Evolutionary conservation across 1,139 yeast species (phyloP), one percentile per base, ranked within the genome.

Genomic region (Taiozyma onychis): DNA sequence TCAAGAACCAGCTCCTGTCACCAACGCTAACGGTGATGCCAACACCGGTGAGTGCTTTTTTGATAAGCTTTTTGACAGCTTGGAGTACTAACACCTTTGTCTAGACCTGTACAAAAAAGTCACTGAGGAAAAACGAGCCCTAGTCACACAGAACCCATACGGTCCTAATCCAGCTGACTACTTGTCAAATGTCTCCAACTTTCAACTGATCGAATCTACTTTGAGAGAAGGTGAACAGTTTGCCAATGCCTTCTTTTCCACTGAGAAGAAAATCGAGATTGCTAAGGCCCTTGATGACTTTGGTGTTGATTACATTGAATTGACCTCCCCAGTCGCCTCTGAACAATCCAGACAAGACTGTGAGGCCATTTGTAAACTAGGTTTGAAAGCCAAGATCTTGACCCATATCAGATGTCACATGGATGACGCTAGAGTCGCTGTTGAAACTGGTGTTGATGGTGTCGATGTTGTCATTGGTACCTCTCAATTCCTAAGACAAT

Each of bases 401-500:
- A 80, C 85, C 30, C 97, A 91, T 69, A 91, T 91, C 63, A 83
- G 97, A 74, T 93, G 99, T 72, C 97, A 91, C 71, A 91, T 93
- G 98, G 98, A 93, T 69, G 99, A 93, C 65, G 99, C 98, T 56
- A 80, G 86, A 67, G 88, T 93, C 52, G 99, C 99, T 4, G 99
- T 93, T 35, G 91, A 89, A 67, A 93, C 98, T 44, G 98, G 99
- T 68, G 98, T 93, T 54, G 98, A 93, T 68, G 99, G 99, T 72
- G 98, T 93, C 53, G 98, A 93, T 73, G 97, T 93, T 48, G 98
- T 93, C 50, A 93, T 93, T 72, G 99, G 98, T 59, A 93, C 99
- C 30, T 91, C 98, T 21, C 96, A 88, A 70, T 93, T 90, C 70
- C 77, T 93, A 66, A 85, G 98, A 74, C 87, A 91, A 71, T 91